Evolutionary conservation across 768 basidiomycete species (phyloP), one percentile per base, ranked within the genome.

Genomic region (Coprinopsis marcescibilis): DNA sequence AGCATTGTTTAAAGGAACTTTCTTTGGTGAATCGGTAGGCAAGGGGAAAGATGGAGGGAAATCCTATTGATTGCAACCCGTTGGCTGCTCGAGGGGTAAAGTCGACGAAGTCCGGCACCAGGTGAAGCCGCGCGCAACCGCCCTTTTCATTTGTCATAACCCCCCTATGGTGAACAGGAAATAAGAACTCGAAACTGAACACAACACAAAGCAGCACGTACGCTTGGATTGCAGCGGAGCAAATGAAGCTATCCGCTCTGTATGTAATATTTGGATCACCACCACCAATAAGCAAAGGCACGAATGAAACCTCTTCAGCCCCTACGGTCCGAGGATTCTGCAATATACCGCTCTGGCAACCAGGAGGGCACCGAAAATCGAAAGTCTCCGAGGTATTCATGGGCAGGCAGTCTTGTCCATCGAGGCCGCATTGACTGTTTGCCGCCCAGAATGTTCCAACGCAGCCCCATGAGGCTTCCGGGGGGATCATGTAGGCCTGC

Each of bases 241-340:
- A 93, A 29, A 92, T 77, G 60, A 92, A 93, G 46, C 75, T 81
- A 60, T 93, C 91, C 1, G 81, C 88, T 57, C 91, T 75, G 57
- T 92, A 93, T 3, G 89, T 91, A 32, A 60, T 58, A 38, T 80
- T 70, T 0, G 51, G 51, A 64, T 90, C 89, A 2, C 89, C 88
- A 14, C 91, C 91, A n/a, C 91, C 90, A 1, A 93, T 84, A 38
- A 93, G 71, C 19, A 92, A 69, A 5, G 89, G 88, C 17, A 77
- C 73, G 53, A 79, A 87, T 37, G 76, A 78, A 27, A 83, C 70
- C 51, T 82, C 70, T 46, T 78, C 64, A 40, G 77, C 62, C 19
- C 91, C 90, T 20, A 94, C 73, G 0, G 85, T 77, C 42, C 87
- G 72, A 13, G 82, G 79, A 57, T 91, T 90, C 54, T 81, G 76